These are phyloP conservation scores for Talaromyces verruculosus DNA, from an alignment of 2,329 filamentous ascomycete species.

Conservation along the genomic window DNA sequence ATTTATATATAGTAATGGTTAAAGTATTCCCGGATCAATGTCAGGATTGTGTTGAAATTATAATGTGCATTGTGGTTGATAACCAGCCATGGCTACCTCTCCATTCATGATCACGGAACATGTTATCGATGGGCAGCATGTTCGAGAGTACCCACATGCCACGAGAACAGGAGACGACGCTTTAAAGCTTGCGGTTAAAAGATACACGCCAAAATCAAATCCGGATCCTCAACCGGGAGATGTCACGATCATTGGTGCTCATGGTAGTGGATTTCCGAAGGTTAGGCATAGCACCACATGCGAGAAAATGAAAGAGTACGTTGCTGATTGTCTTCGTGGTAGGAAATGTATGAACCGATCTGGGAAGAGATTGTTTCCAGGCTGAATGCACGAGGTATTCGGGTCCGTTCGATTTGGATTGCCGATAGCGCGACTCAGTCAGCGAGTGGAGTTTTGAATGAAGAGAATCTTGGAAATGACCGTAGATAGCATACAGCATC, in stretches of 20 bases:
- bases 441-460: background rate
- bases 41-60: background rate
- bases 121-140: background rate
- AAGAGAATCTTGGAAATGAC: slow-evolving; percentile 1
- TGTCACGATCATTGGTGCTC: slow-evolving; percentile 22
- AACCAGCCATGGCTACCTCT: background rate
- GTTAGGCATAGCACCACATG: background rate
- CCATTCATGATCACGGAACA: background rate
- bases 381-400: background rate
- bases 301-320: background rate
- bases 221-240: background rate
- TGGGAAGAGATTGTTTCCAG: background rate
- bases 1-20: background rate
- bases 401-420: background rate
- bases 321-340: background rate
- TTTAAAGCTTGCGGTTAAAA: background rate
- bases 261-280: slow-evolving; percentile 22
- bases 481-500: no score
- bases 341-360: background rate
- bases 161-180: background rate
- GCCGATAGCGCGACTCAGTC: background rate
- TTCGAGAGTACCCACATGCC: background rate
- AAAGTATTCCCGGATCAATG: background rate
- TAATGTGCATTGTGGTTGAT: background rate
- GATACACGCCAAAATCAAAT: background rate